Conservation (phyloP, 164 flowering plant genomes). For the Saururus chinensis region DNA sequence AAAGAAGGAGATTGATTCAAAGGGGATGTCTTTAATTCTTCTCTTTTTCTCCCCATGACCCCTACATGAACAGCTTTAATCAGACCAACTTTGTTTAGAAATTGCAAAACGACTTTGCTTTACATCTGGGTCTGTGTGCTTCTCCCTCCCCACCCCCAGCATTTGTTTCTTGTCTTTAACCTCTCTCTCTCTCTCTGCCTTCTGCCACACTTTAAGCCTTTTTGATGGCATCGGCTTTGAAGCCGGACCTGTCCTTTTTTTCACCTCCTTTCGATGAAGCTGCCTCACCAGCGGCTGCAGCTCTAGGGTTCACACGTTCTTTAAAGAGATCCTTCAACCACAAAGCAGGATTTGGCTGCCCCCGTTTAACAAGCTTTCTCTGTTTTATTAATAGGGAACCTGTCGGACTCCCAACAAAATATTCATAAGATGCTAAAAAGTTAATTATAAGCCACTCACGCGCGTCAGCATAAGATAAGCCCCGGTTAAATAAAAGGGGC, state of each 20-base stretch:
- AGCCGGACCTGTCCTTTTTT: not conserved
- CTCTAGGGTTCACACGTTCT: not conserved
- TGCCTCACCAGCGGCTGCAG: not conserved
- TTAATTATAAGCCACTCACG: too few species aligned
- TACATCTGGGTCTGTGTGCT: constrained; percentile 4
- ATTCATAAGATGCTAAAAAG: too few species aligned
- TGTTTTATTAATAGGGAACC: not conserved
- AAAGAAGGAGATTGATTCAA: not conserved
- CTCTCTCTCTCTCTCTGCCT: not conserved
- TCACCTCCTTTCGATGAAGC: not conserved
- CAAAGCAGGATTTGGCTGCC: constrained; percentile 4
- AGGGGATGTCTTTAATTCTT: not conserved
- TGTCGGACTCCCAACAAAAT: not conserved
- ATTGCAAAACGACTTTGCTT: not conserved
- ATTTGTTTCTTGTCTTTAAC: constrained; percentile 2
- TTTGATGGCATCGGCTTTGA: not conserved
- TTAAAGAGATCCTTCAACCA: not conserved
- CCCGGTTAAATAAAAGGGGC: too few species aligned
- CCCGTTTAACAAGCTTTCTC: not conserved
- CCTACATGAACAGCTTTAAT: constrained; percentile 7
- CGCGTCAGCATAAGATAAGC: too few species aligned
- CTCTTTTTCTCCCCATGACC: not conserved
- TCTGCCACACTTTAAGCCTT: not conserved
- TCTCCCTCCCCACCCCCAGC: not conserved
- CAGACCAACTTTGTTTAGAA: constrained; percentile 7